Percentiles rank a stretch among this genome's conserved stretches.
phyloP scores from a whole-genome alignment of 1,284 basidiomycete species.

The Calocybe gambosa region DNA sequence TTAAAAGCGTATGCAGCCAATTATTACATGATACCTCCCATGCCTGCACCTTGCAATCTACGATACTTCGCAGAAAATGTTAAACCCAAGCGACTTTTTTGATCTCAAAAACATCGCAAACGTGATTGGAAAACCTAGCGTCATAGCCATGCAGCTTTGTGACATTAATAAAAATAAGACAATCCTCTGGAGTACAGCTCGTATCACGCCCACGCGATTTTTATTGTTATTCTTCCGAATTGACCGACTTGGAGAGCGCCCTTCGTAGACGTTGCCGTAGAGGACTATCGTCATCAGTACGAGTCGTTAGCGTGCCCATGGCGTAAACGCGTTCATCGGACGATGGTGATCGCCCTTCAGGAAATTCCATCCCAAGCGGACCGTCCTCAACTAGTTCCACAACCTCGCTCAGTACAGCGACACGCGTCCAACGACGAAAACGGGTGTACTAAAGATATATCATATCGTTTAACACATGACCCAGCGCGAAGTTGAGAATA shows the following conservation, averaged over 20 bases:
- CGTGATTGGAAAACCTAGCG: too few species aligned
- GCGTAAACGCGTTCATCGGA: conserved; percentile 11
- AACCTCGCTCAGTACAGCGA: conserved; percentile 72
- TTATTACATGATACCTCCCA: too few species aligned
- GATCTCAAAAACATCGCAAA: too few species aligned
- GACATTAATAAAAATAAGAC: too few species aligned
- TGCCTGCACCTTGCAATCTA: too few species aligned
- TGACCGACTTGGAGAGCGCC: conserved; percentile 19
- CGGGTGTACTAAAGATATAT: conserved; percentile 62
- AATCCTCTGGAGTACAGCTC: too few species aligned
- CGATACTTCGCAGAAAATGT: too few species aligned
- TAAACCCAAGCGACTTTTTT: too few species aligned
- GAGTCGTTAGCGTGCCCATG: conserved; percentile 10
- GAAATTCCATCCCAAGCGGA: conserved; percentile 25
- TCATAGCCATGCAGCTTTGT: too few species aligned
- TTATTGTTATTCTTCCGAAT: not conserved
- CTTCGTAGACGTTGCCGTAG: conserved; percentile 20
- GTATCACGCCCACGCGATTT: too few species aligned
- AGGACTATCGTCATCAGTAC: conserved; percentile 16
- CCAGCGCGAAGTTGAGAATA: not conserved
- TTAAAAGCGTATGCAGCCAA: too few species aligned
- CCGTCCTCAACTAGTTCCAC: conserved; percentile 50
- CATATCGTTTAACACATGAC: conserved; percentile 1
- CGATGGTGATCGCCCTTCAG: conserved; percentile 2
- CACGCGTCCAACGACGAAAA: conserved; percentile 76